Conservation (phyloP, 2,329 filamentous ascomycete species). For the Tolypocladium inflatum region DNA sequence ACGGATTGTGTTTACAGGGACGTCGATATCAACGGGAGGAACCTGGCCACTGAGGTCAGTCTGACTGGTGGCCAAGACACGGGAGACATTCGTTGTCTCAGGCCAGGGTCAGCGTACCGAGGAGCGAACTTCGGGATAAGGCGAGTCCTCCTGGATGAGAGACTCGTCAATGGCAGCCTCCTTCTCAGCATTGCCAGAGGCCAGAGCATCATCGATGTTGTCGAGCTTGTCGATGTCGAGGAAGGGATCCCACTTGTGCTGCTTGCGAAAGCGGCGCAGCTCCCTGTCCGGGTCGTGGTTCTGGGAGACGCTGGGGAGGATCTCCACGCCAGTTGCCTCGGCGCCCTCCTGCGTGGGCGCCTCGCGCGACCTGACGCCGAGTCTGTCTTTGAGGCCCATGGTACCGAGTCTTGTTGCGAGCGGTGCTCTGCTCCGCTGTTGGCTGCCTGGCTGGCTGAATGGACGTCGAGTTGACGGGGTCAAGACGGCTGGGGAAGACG, state of each 20-base stretch:
- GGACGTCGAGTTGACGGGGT: background rate
- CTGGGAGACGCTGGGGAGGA: background rate
- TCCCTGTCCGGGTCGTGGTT: conserved; percentile 11
- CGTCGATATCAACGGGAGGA: conserved; percentile 37
- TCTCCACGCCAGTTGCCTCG: background rate
- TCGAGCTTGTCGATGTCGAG: conserved; percentile 41
- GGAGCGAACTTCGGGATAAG: conserved; percentile 15
- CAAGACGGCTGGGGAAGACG: background rate
- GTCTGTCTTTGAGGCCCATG: background rate
- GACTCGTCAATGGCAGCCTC: conserved; percentile 35
- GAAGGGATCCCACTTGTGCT: conserved; percentile 49
- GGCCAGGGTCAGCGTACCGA: conserved; percentile 6
- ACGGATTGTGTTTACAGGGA: conserved; percentile 48
- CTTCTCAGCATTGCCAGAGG: conserved; percentile 32
- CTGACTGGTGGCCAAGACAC: background rate
- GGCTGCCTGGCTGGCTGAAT: background rate
- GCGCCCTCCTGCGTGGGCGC: background rate
- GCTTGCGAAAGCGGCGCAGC: conserved; percentile 33
- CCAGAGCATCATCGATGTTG: conserved; percentile 37
- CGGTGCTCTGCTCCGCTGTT: background rate
- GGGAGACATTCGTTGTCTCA: no score
- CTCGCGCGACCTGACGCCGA: background rate
- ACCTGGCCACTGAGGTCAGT: conserved; percentile 4
- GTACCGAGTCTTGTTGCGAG: background rate
- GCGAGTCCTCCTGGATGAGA: conserved; percentile 41